Evolutionary conservation across 441 rosid genomes (phyloP).

Genomic region (Flueggea neowawraea): DNA sequence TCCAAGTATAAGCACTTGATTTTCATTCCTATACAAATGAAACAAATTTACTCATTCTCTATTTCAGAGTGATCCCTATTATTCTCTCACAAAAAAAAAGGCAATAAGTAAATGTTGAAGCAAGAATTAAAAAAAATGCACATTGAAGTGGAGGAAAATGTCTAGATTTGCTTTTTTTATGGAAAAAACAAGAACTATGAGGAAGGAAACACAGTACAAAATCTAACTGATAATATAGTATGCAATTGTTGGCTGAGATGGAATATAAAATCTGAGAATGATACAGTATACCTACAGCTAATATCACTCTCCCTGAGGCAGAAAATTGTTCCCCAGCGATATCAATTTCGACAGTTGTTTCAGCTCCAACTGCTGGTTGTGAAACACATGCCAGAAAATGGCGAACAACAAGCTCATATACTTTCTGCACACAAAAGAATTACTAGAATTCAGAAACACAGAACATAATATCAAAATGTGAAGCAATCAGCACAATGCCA

Average conservation of each 20-base stretch:
- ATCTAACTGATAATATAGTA: not conserved
- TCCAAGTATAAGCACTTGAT: no score
- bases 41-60: no score
- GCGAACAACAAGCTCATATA: slow-evolving; percentile 94
- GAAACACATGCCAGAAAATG: slow-evolving; percentile 98
- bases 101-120: no score
- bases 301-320: slow-evolving; percentile 85
- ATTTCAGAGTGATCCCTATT: no score
- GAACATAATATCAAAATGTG: not conserved
- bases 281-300: slow-evolving; percentile 61
- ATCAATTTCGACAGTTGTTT: slow-evolving; percentile 89
- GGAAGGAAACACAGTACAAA: not conserved
- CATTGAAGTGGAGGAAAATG: no score
- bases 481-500: no score
- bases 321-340: slow-evolving; percentile 89
- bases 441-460: slow-evolving; percentile 11
- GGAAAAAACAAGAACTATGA: no score
- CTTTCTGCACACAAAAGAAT: slow-evolving; percentile 44
- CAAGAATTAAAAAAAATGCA: no score
- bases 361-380: slow-evolving; percentile 95
- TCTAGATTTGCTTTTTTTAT: no score
- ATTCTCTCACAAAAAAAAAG: no score
- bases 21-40: no score
- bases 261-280: slow-evolving; percentile 5
- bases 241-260: not conserved